These are phyloP conservation scores for Metrosideros polymorpha DNA, from an alignment of 441 rosid species.

Conservation along the genomic window DNA sequence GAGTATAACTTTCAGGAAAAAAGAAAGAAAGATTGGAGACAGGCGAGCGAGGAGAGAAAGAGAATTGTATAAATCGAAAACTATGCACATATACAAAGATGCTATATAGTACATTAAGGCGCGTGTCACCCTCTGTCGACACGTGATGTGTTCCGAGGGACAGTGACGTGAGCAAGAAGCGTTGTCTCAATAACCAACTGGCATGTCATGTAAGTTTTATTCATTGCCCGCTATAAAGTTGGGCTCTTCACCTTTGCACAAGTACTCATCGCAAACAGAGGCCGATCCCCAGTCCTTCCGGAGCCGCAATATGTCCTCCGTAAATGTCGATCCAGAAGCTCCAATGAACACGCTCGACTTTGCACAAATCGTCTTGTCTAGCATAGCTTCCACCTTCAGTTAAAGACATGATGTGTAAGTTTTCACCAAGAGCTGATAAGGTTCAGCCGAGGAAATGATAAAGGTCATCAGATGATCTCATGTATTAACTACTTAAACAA, in stretches of 20 bases:
- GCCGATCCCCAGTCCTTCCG: constrained; percentile 82
- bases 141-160: not conserved
- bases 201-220: constrained; percentile 11
- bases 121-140: not conserved
- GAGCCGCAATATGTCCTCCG: constrained; percentile 77
- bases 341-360: constrained; percentile 82
- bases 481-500: not conserved
- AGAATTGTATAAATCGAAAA: not conserved
- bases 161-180: not conserved
- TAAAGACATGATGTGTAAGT: not conserved
- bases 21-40: not conserved
- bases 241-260: constrained; percentile 83
- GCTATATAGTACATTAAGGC: not conserved
- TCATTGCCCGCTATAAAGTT: constrained; percentile 69
- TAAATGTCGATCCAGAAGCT: constrained; percentile 83
- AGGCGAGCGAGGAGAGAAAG: not conserved
- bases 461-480: not conserved
- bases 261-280: constrained; percentile 76
- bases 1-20: not conserved
- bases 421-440: not conserved
- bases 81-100: not conserved
- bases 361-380: constrained; percentile 84
- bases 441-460: not conserved
- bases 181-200: no score
- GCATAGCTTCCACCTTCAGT: constrained; percentile 90